A percentile compares a stretch with the other conserved stretches of the same genome.
Evolutionary conservation across 768 basidiomycete genomes (phyloP).

Genomic region (Pleurotus salmoneostramineus): DNA sequence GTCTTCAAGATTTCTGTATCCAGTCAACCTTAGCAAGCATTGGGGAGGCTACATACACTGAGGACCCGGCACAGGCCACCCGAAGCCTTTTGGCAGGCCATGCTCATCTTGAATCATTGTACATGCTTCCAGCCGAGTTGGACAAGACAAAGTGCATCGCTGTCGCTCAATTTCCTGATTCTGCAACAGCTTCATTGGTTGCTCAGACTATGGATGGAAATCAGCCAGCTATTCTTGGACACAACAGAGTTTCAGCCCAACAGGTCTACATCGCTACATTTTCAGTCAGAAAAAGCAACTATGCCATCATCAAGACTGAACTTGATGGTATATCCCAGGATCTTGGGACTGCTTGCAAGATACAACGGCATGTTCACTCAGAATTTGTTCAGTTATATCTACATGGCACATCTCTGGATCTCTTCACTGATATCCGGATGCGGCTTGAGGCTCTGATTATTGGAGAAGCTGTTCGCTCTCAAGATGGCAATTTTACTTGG

Average conservation of each 20-base stretch:
- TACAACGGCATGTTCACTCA: slow-evolving; percentile 25
- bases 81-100: slow-evolving; percentile 27
- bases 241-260: slow-evolving; percentile 31
- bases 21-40: slow-evolving; percentile 23
- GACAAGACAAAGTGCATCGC: slow-evolving; percentile 30
- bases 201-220: slow-evolving; percentile 22
- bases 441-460: slow-evolving; percentile 32
- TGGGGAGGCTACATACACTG: slow-evolving; percentile 30
- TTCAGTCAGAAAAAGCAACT: slow-evolving; percentile 25
- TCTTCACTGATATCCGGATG: slow-evolving; percentile 31
- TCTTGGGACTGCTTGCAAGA: slow-evolving; percentile 22
- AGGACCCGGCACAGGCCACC: slow-evolving; percentile 24
- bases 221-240: slow-evolving; percentile 33
- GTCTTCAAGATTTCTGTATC: slow-evolving; percentile 28
- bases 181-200: slow-evolving; percentile 28
- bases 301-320: slow-evolving; percentile 29
- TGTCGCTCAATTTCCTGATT: slow-evolving; percentile 35
- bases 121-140: slow-evolving; percentile 28
- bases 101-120: slow-evolving; percentile 36
- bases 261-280: slow-evolving; percentile 38
- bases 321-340: slow-evolving; percentile 27
- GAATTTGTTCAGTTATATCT: slow-evolving; percentile 34
- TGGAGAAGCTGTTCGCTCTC: slow-evolving; percentile 30
- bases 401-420: slow-evolving; percentile 27
- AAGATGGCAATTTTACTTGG: slow-evolving; percentile 33